These are phyloP conservation scores for Moesziomyces globuligerus DNA, from an alignment of 1,284 basidiomycete species.

Conservation along the genomic window DNA sequence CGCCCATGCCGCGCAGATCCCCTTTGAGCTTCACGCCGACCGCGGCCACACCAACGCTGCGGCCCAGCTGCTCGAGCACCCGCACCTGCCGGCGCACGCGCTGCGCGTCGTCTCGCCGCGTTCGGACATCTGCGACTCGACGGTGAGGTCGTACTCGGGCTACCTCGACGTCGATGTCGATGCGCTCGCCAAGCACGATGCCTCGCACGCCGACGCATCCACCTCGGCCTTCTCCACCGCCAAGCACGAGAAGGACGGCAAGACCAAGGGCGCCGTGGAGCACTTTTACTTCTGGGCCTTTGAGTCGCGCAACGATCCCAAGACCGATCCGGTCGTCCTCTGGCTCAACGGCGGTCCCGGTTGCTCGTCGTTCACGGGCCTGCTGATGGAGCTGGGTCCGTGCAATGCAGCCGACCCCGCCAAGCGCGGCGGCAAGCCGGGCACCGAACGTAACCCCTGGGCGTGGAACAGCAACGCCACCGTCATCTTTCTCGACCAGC, in stretches of 20 bases:
- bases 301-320: conserved; percentile 59
- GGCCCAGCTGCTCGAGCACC: conserved; percentile 41
- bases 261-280: conserved; percentile 56
- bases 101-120: conserved; percentile 57
- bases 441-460: conserved; percentile 57
- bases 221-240: conserved; percentile 2
- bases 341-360: conserved; percentile 66
- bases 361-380: conserved; percentile 62
- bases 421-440: conserved; percentile 32
- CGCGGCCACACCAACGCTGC: background rate
- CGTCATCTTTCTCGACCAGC: conserved; percentile 65
- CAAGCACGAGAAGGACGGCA: conserved; percentile 34
- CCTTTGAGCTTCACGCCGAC: conserved; percentile 18
- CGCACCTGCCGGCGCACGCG: conserved; percentile 61
- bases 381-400: conserved; percentile 65
- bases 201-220: background rate
- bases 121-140: conserved; percentile 53
- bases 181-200: conserved; percentile 41
- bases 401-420: conserved; percentile 58
- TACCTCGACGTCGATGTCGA: conserved; percentile 67
- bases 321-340: conserved; percentile 59
- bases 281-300: conserved; percentile 68
- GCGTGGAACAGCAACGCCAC: conserved; percentile 64
- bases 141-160: conserved; percentile 57
- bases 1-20: conserved; percentile 35